Conservation (phyloP, 371 early-diverging fungal genomes). For the Mucor sp. region DNA sequence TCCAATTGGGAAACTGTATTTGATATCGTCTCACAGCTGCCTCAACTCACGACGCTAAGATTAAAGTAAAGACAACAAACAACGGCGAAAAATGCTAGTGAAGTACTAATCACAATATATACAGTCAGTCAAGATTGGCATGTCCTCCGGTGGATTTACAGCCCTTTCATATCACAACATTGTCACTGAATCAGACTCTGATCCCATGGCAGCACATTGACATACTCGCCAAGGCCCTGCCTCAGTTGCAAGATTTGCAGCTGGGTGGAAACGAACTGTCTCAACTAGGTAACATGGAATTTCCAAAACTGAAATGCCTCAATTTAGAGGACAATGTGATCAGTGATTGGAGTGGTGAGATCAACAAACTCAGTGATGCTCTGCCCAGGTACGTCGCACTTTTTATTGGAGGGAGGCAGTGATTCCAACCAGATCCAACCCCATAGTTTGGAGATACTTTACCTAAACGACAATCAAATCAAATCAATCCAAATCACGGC, state of each 20-base stretch:
- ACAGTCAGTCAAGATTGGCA: constrained; percentile 22
- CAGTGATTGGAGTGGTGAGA: constrained; percentile 53
- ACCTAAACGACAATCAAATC: constrained; percentile 51
- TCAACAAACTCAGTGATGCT: background rate
- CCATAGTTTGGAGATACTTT: constrained; percentile 43
- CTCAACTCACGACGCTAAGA: constrained; percentile 59
- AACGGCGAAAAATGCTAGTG: background rate
- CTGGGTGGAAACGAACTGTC: constrained; percentile 62
- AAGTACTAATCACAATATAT: too few relatives aligned
- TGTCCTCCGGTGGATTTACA: constrained; percentile 43
- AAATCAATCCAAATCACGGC: background rate
- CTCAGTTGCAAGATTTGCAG: constrained; percentile 65
- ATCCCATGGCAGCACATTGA: constrained; percentile 38
- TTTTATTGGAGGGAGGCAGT: background rate
- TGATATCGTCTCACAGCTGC: constrained; percentile 59
- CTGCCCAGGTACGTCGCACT: background rate
- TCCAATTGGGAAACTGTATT: constrained; percentile 63
- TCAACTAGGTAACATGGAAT: constrained; percentile 30
- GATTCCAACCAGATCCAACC: background rate
- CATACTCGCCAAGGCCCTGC: constrained; percentile 50
- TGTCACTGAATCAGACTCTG: constrained; percentile 23
- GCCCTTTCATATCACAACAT: constrained; percentile 38
- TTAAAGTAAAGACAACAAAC: constrained; percentile 51
- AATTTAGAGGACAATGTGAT: constrained; percentile 73
- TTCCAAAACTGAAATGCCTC: constrained; percentile 53